Base-by-base conservation (phyloP, 2,329 filamentous ascomycete genomes). In the Aspergillus awamori region DNA sequence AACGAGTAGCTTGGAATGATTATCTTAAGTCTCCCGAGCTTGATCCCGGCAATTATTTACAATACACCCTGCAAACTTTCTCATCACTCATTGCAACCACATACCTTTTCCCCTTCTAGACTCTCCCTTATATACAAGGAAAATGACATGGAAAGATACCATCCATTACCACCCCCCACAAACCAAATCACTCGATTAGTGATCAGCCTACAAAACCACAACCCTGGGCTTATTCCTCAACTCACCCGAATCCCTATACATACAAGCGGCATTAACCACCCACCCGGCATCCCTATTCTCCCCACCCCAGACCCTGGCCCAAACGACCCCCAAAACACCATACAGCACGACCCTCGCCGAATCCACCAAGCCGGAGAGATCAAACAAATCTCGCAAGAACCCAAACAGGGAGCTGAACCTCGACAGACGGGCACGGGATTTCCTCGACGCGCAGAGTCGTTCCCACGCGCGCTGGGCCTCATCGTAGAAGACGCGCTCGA, bases 401-500 rank as follows among this genome's bases (percentile, higher is more conserved):
- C 77, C 72, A 2, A 68, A 30, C 20, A 73, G 45, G 13, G 64
- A 63, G 22, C 63, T 43, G n/a, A 75, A 33, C 11, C 72, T 67
- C 33, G 67, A 61, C 45, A 68, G 48, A 3, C 65, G 63, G 3
- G 69, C 70, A 1, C 71, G 69, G 33, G 33, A 41, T 66, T 49
- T 41, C 75, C 62, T 53, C 78, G 67, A 74, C 2, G 72, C 71
- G 70, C 84, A 81, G 24, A 92, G 81, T n/a, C 81, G 79, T 76
- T 94, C 91, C 76, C 92, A 93, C 1, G 84, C 84, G 33, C 79
- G 79, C 75, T 96, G 91, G 62, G 86, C 85, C 26, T 87, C 84
- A 74, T 95, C 91, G 83, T 90, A 96, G 76, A 86, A 89, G 8
- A 90, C 83, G 0, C 87, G 76, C 69, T 93, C 87, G 47, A 80